These are phyloP conservation scores for Sisymbrium altissimum DNA, from an alignment of 345 rosid genomes.

Conservation along the genomic window DNA sequence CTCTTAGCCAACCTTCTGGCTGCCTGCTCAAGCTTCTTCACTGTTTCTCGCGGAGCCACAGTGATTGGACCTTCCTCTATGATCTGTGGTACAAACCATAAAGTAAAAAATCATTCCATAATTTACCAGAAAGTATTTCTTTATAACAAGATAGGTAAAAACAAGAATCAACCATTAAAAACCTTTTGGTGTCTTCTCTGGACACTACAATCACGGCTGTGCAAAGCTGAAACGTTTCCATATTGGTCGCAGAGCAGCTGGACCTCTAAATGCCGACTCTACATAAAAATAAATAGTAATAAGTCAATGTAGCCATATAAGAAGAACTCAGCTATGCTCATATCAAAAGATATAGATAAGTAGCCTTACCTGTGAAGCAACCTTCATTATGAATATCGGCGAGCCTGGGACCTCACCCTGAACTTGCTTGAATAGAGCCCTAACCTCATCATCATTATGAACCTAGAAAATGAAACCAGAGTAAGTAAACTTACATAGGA, in stretches of 20 bases:
- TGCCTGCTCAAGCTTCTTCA: conserved; percentile 90
- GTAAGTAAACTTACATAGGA: not conserved
- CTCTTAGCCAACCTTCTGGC: conserved; percentile 91
- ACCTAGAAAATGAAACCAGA: conserved; percentile 44
- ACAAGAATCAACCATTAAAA: not conserved
- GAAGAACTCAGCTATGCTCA: not conserved
- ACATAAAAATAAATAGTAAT: too few species aligned
- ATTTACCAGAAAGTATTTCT: too few species aligned
- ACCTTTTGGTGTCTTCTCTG: conserved; percentile 99
- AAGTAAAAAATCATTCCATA: not conserved
- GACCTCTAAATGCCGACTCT: conserved; percentile 60
- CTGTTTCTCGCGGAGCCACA: conserved; percentile 75
- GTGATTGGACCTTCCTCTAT: conserved; percentile 99
- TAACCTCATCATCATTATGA: conserved; percentile 91
- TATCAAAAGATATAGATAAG: conserved; percentile 10
- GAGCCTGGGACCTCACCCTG: conserved; percentile 99
- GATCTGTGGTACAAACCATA: conserved; percentile 45
- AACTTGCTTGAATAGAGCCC: conserved; percentile 95
- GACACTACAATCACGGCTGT: conserved; percentile 96
- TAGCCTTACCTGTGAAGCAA: conserved; percentile 88
- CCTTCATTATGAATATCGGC: conserved; percentile 98
- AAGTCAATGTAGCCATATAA: not conserved
- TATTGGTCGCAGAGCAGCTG: conserved; percentile 89
- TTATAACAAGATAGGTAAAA: too few species aligned
- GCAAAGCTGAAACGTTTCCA: conserved; percentile 97